phyloP scores from a whole-genome alignment of 2,329 filamentous ascomycete species.

The Scortechinia acanthostroma region DNA sequence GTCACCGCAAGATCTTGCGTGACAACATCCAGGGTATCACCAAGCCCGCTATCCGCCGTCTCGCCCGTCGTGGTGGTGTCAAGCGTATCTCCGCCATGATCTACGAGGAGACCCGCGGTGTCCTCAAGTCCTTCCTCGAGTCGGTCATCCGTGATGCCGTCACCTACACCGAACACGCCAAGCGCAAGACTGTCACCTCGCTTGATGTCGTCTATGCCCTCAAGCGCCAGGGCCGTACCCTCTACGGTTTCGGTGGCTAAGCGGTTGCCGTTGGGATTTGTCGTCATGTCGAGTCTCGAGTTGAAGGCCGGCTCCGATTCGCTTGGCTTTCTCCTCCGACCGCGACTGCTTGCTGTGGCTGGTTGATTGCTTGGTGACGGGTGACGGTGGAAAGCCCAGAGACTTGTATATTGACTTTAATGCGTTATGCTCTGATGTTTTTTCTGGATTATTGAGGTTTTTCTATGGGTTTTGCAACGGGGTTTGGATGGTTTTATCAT shows the following conservation, averaged over 20 bases:
- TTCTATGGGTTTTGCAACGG: too few species aligned
- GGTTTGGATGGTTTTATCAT: too few species aligned
- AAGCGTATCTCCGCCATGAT: conserved; percentile 77
- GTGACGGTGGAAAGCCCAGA: too few species aligned
- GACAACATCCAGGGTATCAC: conserved; percentile 99
- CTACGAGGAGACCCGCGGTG: conserved; percentile 42
- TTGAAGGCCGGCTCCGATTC: too few species aligned
- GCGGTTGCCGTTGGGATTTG: too few species aligned
- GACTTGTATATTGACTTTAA: too few species aligned
- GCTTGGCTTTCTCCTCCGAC: too few species aligned
- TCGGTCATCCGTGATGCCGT: conserved; percentile 42
- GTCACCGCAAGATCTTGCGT: conserved; percentile 43
- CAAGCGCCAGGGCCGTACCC: conserved; percentile 59
- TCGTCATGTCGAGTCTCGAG: too few species aligned
- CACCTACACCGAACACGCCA: conserved; percentile 78
- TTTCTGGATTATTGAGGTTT: too few species aligned
- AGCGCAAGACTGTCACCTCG: conserved; percentile 67
- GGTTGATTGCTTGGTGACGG: too few species aligned
- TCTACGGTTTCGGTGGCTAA: conserved; percentile 64
- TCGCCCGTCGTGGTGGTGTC: conserved; percentile 97
- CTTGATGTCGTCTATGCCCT: conserved; percentile 58
- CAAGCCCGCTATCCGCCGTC: conserved; percentile 96
- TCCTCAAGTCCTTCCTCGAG: conserved; percentile 43
- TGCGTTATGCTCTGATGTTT: too few species aligned
- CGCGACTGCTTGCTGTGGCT: too few species aligned